A percentile compares a stretch with the other conserved stretches of the same genome.
Evolutionary conservation across 2,329 filamentous ascomycete species (phyloP).

Genomic region (Pseudodiploospora longispora): DNA sequence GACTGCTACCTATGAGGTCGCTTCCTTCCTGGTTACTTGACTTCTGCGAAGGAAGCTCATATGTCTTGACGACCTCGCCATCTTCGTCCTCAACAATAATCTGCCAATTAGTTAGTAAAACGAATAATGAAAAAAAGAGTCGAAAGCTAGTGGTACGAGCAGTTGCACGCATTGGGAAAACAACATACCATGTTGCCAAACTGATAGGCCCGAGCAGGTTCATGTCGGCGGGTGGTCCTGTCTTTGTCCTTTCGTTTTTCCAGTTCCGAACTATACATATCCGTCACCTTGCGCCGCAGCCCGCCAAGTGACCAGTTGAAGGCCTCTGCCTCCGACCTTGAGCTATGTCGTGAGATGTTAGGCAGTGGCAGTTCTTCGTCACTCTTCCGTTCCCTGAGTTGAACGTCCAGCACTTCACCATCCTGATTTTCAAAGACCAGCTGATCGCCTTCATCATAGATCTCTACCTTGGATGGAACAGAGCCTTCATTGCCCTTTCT

Average conservation of each 20-base stretch:
- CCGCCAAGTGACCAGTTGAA: conserved; percentile 25
- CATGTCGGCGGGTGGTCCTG: conserved; percentile 52
- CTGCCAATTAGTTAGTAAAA: conserved; percentile 30
- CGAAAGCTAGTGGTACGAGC: neutral
- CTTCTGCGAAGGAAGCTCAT: conserved; percentile 58
- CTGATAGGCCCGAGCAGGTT: conserved; percentile 75
- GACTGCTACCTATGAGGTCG: conserved; percentile 33
- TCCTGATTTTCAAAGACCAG: conserved; percentile 79
- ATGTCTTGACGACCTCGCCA: conserved; percentile 79
- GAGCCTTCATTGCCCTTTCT: conserved; percentile 6
- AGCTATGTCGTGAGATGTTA: conserved; percentile 11
- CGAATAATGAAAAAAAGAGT: neutral
- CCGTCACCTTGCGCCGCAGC: conserved; percentile 43
- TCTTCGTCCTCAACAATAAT: conserved; percentile 85
- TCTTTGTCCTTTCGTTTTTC: conserved; percentile 55
- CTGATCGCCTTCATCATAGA: conserved; percentile 73
- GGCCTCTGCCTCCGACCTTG: conserved; percentile 5
- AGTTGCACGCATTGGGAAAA: neutral
- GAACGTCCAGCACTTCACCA: conserved; percentile 72
- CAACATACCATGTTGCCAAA: conserved; percentile 66
- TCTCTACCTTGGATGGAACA: conserved; percentile 42
- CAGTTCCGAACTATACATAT: conserved; percentile 52
- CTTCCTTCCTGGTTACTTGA: conserved; percentile 30
- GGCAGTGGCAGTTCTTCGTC: conserved; percentile 12
- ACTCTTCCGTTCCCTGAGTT: conserved; percentile 19